phyloP scores from a whole-genome alignment of 2,329 filamentous ascomycete genomes.

The Fusarium sp. region DNA sequence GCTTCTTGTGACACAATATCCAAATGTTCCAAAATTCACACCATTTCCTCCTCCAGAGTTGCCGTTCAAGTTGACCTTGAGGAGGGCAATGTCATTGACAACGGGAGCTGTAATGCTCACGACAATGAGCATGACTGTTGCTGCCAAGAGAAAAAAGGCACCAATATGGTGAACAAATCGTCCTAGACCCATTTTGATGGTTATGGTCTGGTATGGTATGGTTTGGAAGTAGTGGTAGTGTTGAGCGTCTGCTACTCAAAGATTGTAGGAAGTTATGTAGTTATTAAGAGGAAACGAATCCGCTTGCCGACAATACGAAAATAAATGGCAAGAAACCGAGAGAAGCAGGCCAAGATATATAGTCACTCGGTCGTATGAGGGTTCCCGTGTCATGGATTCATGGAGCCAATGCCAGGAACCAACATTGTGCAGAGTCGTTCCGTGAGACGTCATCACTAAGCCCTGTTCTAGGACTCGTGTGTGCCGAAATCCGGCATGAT shows the following conservation, averaged over 20 bases:
- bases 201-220: background rate
- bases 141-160: conserved; percentile 64
- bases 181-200: conserved; percentile 56
- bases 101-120: conserved; percentile 68
- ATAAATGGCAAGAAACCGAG: background rate
- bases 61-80: conserved; percentile 60
- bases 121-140: conserved; percentile 65
- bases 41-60: conserved; percentile 49
- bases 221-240: background rate
- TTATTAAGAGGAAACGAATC: background rate
- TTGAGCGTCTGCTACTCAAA: background rate
- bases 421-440: conserved; percentile 29
- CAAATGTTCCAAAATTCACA: conserved; percentile 68
- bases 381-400: conserved; percentile 1
- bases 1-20: conserved; percentile 58
- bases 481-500: conserved; percentile 29
- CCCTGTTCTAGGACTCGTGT: conserved; percentile 18
- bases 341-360: conserved; percentile 25
- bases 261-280: background rate
- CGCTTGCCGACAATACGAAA: conserved; percentile 14
- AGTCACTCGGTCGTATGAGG: background rate
- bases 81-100: conserved; percentile 61
- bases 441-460: conserved; percentile 40
- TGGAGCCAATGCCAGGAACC: conserved; percentile 17
- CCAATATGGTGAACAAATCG: conserved; percentile 65